Evolutionary conservation across 768 basidiomycete genomes (phyloP), one percentile per base, ranked within the genome.

Genomic region (Naganishia friedmannii): DNA sequence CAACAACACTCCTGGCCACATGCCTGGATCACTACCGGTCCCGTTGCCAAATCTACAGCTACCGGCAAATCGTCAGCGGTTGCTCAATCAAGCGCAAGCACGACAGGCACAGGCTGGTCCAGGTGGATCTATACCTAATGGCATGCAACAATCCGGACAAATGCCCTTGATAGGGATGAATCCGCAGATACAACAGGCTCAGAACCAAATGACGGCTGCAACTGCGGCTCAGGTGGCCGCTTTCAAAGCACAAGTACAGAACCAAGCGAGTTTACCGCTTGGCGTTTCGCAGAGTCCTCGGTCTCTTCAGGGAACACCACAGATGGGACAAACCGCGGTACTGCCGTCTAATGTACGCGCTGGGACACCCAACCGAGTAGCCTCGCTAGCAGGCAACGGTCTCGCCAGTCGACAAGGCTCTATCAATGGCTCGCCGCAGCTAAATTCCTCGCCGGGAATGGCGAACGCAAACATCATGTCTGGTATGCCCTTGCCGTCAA

Each of bases 1-100:
- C 29, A 63, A 63, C 39, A 23, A 23, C 28, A 26, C 60, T 26
- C 23, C 15, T 45, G 60, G 60, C 8, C 60, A 63, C 19, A n/a
- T 42, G 39, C 57, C 29, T 39, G 57, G 57, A 58, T 34, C 34
- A 39, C n/a, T 51, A 34, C 57, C 34, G n/a, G 60, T n/a, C 37
- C 60, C 60, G 23, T 45, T 63, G 60, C 60, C 60, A n/a, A 70
- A 70, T 48, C 42, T 70, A 9, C 69, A 70, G 28, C 29, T 70
- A 23, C 69, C 69, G 21, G 42, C 60, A 34, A 46, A 39, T 56
- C 69, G 69, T 9, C 58, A 65, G 45, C 39, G 60, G 6, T 42
- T 63, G 39, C 60, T 63, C 1, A 63, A 63, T 63, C 60, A 63
- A 37, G 60, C 60, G 37, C 60, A 63, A 28, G 60, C 60, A 26